phyloP scores from a whole-genome alignment of 1,284 basidiomycete species.

The Ganoderma boninense region DNA sequence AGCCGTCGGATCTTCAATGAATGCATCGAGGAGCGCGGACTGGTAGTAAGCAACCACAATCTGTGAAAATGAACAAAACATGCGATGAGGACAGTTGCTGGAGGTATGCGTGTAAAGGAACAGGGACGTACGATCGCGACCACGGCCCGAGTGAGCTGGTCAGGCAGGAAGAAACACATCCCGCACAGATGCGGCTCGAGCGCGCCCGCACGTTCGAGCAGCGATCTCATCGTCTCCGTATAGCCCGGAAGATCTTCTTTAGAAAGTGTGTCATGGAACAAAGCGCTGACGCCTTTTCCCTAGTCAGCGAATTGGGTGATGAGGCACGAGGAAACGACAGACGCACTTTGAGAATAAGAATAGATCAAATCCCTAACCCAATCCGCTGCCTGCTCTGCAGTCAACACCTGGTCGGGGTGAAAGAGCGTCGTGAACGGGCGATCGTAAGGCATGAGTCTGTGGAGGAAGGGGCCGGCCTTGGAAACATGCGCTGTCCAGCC shows the following conservation, averaged over 20 bases:
- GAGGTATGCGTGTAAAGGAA: not conserved
- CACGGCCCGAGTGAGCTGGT: slow-evolving; percentile 11
- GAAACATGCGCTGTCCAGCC: slow-evolving; percentile 7
- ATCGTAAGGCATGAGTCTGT: slow-evolving; percentile 22
- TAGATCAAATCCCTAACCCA: slow-evolving; percentile 18
- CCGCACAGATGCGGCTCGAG: slow-evolving; percentile 17
- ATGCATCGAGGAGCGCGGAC: not conserved
- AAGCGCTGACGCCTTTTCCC: not conserved
- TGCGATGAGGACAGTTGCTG: not conserved
- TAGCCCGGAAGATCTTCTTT: not conserved
- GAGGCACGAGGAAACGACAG: not conserved
- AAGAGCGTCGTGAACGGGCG: slow-evolving; percentile 11
- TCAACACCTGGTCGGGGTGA: slow-evolving; percentile 26
- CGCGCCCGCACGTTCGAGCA: slow-evolving; percentile 23
- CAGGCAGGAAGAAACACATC: slow-evolving; percentile 18
- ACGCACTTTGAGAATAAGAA: slow-evolving; percentile 17
- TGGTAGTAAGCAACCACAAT: slow-evolving; percentile 19
- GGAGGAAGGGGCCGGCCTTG: slow-evolving; percentile 32
- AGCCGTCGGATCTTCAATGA: not conserved
- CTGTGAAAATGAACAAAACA: not conserved
- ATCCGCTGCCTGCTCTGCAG: slow-evolving; percentile 22
- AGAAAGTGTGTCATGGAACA: slow-evolving; percentile 7
- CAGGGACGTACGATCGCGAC: slow-evolving; percentile 23
- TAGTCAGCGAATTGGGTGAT: not conserved
- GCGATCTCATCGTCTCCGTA: not conserved